A percentile compares a stretch with the other conserved stretches of the same genome.
phyloP scores from a whole-genome alignment of 805 yeast species.

The Candida ortonii region DNA sequence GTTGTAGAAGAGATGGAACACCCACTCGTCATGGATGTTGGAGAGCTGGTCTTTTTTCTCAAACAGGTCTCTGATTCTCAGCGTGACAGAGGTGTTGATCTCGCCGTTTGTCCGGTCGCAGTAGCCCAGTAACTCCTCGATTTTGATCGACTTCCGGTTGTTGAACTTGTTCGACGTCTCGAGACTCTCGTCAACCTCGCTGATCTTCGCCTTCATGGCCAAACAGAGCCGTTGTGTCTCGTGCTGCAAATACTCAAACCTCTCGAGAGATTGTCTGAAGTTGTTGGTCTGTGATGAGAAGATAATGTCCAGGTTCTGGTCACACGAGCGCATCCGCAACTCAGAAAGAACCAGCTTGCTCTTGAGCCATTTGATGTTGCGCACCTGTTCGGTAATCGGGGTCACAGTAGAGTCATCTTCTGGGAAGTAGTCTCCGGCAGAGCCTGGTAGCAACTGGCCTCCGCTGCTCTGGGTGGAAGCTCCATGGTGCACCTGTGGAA shows the following conservation, averaged over 20 bases:
- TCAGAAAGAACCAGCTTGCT: conserved; percentile 16
- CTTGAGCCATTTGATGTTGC: conserved; percentile 14
- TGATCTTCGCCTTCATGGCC: conserved; percentile 17
- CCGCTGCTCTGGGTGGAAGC: not conserved
- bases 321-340: conserved; percentile 17
- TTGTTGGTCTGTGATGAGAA: conserved; percentile 21
- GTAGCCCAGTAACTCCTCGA: conserved; percentile 58
- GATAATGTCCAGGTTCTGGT: conserved; percentile 17
- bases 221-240: conserved; percentile 22
- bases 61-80: conserved; percentile 53
- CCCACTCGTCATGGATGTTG: conserved; percentile 30
- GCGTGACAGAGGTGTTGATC: conserved; percentile 65
- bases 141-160: conserved; percentile 36
- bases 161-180: conserved; percentile 22
- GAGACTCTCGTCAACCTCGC: conserved; percentile 20
- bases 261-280: conserved; percentile 26
- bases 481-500: conserved; percentile 3
- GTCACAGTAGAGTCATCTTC: conserved; percentile 9
- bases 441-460: conserved; percentile 1
- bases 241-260: conserved; percentile 32
- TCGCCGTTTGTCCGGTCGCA: conserved; percentile 72
- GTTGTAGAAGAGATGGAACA: conserved; percentile 41
- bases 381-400: conserved; percentile 15
- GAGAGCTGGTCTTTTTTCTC: conserved; percentile 45
- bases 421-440: conserved; percentile 2